phyloP scores from a whole-genome alignment of 2,329 filamentous ascomycete genomes.

The Eurotiales sp. region DNA sequence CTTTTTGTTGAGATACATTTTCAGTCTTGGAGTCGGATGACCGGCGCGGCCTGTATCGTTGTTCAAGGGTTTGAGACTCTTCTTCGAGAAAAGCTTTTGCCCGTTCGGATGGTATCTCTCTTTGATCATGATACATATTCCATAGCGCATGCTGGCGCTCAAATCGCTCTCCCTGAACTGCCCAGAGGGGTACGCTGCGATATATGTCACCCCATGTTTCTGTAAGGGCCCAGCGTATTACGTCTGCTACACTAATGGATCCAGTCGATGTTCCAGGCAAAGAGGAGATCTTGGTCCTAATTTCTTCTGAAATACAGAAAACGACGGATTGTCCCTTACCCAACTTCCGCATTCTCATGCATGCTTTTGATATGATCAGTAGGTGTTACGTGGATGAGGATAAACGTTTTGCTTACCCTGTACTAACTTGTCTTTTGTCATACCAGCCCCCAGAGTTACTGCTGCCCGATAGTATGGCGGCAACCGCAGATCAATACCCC shows the following conservation, averaged over 20 bases:
- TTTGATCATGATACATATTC: background rate
- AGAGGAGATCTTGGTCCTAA: slow-evolving; percentile 49
- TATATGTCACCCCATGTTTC: slow-evolving; percentile 54
- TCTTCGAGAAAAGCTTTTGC: slow-evolving; percentile 14
- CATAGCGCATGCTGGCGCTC: slow-evolving; percentile 31
- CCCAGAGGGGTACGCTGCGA: slow-evolving; percentile 57
- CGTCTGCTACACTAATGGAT: slow-evolving; percentile 49
- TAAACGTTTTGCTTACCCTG: slow-evolving; percentile 52
- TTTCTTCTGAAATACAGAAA: slow-evolving; percentile 59
- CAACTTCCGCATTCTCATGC: slow-evolving; percentile 68
- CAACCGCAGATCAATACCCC: slow-evolving; percentile 65
- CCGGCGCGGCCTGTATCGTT: background rate
- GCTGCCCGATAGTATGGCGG: slow-evolving; percentile 58
- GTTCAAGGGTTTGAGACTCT: slow-evolving; percentile 4
- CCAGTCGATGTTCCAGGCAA: slow-evolving; percentile 12
- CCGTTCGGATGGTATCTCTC: background rate
- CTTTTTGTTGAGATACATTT: slow-evolving; percentile 4
- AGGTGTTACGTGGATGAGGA: slow-evolving; percentile 20
- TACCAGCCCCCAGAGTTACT: slow-evolving; percentile 61
- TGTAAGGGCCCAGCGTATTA: slow-evolving; percentile 57
- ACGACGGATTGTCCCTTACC: slow-evolving; percentile 63
- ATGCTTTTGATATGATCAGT: slow-evolving; percentile 45
- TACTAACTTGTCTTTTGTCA: slow-evolving; percentile 66
- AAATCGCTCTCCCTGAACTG: slow-evolving; percentile 54
- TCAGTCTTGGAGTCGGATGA: background rate